Conservation (phyloP, 139 green algal genomes). For the Asterochloris sp. region DNA sequence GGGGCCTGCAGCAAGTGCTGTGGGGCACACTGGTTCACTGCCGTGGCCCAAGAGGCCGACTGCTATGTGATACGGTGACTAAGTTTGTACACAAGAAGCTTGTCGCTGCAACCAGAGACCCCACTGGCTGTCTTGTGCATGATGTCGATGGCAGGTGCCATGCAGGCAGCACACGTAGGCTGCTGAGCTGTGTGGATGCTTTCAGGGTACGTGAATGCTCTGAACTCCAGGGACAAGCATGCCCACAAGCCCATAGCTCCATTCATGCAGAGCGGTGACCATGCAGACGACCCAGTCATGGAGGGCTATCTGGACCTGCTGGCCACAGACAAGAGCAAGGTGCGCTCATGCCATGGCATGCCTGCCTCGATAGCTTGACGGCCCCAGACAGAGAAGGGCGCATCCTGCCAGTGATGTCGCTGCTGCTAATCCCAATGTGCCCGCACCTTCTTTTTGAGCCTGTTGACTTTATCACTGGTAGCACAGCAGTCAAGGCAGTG, state of each 20-base stretch:
- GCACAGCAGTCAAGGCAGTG: too few relatives aligned
- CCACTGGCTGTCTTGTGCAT: neutral
- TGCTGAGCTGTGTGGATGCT: neutral
- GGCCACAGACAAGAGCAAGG: constrained; percentile 54
- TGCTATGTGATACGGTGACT: neutral
- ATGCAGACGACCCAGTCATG: constrained; percentile 42
- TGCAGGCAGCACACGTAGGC: neutral
- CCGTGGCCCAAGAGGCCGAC: neutral
- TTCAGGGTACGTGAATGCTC: neutral
- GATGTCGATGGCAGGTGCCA: neutral
- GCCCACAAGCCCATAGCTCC: neutral
- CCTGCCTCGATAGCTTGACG: neutral
- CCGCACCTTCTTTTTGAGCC: too few relatives aligned
- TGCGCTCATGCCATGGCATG: neutral
- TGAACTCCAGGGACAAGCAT: neutral
- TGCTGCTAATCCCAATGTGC: too few relatives aligned
- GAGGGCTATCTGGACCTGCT: constrained; percentile 41
- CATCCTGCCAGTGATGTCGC: too few relatives aligned
- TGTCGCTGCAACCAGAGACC: neutral
- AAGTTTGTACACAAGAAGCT: neutral
- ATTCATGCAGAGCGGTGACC: constrained; percentile 36
- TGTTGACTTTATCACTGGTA: too few relatives aligned
- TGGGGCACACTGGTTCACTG: too few relatives aligned
- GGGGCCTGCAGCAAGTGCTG: neutral
- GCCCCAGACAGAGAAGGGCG: too few relatives aligned